phyloP scores from a whole-genome alignment of 164 flowering plant species.

The Chimonanthus salicifolius region DNA sequence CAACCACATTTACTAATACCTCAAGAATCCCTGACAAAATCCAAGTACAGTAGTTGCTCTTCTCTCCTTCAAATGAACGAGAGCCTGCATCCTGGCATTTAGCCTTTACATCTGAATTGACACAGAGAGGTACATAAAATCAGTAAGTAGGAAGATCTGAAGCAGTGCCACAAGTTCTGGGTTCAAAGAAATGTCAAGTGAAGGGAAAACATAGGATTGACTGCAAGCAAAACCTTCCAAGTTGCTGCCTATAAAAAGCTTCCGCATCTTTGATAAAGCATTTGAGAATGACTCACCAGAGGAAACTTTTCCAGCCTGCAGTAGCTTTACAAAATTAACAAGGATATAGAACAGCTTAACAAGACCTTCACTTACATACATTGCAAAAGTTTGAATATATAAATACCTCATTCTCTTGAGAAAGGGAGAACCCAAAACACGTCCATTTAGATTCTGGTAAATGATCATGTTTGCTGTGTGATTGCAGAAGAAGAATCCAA shows the following conservation, averaged over 20 bases:
- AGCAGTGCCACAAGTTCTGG: not conserved
- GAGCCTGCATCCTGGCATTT: constrained; percentile 30
- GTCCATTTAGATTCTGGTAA: constrained; percentile 49
- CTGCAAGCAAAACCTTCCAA: constrained; percentile 45
- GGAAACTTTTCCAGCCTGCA: constrained; percentile 48
- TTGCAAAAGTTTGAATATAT: not conserved
- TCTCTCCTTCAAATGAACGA: constrained; percentile 39
- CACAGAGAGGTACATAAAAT: constrained; percentile 16
- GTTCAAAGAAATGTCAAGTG: not conserved
- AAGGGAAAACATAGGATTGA: not conserved
- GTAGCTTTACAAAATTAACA: constrained; percentile 9
- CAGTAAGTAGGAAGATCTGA: constrained; percentile 6
- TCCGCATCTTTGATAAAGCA: constrained; percentile 49
- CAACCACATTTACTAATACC: constrained; percentile 54
- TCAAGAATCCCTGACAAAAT: constrained; percentile 64
- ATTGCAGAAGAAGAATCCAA: constrained; percentile 74
- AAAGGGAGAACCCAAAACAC: constrained; percentile 78
- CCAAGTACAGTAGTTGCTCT: constrained; percentile 33
- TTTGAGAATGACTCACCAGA: constrained; percentile 49
- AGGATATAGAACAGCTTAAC: not conserved
- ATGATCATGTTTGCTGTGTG: constrained; percentile 34
- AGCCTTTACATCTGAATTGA: constrained; percentile 47
- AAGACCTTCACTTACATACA: not conserved
- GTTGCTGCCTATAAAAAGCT: constrained; percentile 37
- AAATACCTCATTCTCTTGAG: constrained; percentile 86